Conservation (phyloP, 1,139 yeast genomes). For the Protomyces arabidopsidicola region DNA sequence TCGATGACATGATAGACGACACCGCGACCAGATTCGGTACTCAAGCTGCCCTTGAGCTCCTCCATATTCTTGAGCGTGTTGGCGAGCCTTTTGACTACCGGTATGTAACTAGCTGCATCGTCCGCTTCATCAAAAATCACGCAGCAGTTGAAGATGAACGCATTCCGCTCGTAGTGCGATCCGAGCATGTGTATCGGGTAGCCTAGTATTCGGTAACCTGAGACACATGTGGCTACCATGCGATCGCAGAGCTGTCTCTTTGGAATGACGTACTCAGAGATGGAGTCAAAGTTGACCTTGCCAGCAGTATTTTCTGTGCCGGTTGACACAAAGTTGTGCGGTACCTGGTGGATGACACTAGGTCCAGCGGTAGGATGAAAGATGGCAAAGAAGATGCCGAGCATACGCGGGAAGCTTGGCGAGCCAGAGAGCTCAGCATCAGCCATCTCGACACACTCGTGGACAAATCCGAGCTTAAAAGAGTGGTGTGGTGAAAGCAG, state of each 20-base stretch:
- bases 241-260: constrained; percentile 86
- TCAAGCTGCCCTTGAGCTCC: constrained; percentile 75
- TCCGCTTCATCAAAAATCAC: constrained; percentile 82
- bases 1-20: constrained; percentile 67
- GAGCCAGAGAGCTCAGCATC: not conserved
- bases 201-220: constrained; percentile 71
- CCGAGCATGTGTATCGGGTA: constrained; percentile 81
- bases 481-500: not conserved
- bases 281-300: constrained; percentile 68
- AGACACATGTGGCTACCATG: constrained; percentile 67
- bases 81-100: constrained; percentile 77
- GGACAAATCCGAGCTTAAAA: constrained; percentile 36
- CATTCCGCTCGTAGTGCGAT: constrained; percentile 74
- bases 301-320: constrained; percentile 45
- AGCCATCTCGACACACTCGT: not conserved
- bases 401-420: constrained; percentile 54
- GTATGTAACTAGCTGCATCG: constrained; percentile 79
- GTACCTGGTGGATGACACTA: constrained; percentile 88
- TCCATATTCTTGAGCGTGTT: constrained; percentile 85
- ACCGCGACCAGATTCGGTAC: constrained; percentile 41
- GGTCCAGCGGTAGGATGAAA: constrained; percentile 97
- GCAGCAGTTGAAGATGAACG: constrained; percentile 86
- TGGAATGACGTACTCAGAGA: constrained; percentile 88
- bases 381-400: constrained; percentile 81
- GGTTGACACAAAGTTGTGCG: constrained; percentile 53